A percentile compares a stretch with the other conserved stretches of the same genome.
These are phyloP conservation scores for Globisporangium barbulae DNA, from an alignment of 352 stramenopile genomes.

Conservation along the genomic window DNA sequence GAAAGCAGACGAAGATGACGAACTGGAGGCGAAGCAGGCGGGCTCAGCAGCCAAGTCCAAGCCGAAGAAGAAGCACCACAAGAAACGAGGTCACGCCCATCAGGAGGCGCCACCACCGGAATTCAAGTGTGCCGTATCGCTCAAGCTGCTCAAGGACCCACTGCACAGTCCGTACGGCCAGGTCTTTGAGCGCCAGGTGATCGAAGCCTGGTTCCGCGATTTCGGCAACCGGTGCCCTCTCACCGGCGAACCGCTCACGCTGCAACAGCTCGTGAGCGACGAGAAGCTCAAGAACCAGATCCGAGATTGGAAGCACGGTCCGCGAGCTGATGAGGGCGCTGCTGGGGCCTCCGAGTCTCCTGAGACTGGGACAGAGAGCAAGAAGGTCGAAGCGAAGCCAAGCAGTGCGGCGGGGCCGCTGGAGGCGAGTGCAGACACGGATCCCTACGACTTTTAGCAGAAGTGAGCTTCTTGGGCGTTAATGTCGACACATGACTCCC, in stretches of 20 bases:
- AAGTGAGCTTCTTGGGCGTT: background rate
- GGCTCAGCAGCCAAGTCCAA: slow-evolving; percentile 15
- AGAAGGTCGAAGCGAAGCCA: background rate
- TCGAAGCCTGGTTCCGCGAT: slow-evolving; percentile 79
- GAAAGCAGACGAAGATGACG: slow-evolving; percentile 28
- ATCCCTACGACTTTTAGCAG: slow-evolving; percentile 17
- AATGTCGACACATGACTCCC: too few species aligned
- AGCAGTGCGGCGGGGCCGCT: background rate
- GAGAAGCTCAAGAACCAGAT: slow-evolving; percentile 58
- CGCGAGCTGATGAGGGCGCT: background rate
- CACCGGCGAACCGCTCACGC: slow-evolving; percentile 61
- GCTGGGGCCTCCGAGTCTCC: background rate
- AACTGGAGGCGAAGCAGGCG: slow-evolving; percentile 19
- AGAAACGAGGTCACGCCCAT: slow-evolving; percentile 27
- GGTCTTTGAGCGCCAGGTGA: slow-evolving; percentile 71
- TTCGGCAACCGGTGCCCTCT: slow-evolving; percentile 81
- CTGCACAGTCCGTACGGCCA: slow-evolving; percentile 74
- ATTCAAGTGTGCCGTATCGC: slow-evolving; percentile 76
- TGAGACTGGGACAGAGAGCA: background rate
- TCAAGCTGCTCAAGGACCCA: slow-evolving; percentile 65
- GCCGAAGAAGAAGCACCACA: slow-evolving; percentile 44
- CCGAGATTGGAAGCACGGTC: slow-evolving; percentile 56
- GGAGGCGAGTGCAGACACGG: slow-evolving; percentile 1
- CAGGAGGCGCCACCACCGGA: slow-evolving; percentile 34
- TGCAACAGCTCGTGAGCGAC: slow-evolving; percentile 47